Evolutionary conservation across 208 protist species (phyloP), one percentile per base, ranked within the genome.

Genomic region (Crithidia bombi): DNA sequence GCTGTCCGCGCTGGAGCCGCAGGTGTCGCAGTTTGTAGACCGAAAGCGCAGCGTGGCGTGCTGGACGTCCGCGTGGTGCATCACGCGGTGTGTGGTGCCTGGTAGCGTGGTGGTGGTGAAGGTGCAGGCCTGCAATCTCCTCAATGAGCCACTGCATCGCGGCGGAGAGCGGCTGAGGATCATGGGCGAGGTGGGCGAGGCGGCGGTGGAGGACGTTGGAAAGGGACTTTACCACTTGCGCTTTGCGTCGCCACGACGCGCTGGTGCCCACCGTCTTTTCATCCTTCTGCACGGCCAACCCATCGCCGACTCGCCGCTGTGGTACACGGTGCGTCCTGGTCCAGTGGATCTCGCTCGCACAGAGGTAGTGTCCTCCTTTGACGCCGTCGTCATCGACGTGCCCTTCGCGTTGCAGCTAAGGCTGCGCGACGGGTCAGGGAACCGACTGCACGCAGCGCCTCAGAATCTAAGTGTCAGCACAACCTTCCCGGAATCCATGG

Each of bases 251-350:
- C 83, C 89, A 4, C 64, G 43, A 0, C 78, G 61, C n/a, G 62
- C 78, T 28, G 86, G 89, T 10, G 56, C 68, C 28, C 73, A 89
- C 64, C 61, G 77, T 41, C 73, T 91, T 54, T 78, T 90, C 47
- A 69, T 90, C 38, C 63, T 87, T 6, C 65, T 91, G 51, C 78
- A 85, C 54, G 89, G 83, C 1, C 80, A 91, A 63, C 89, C 79
- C 23, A 59, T 94, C 12, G 75, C 86, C 14, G 80, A 88, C 65
- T 91, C 86, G 3, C 89, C 89, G 54, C 59, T 94, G 63, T 56
- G 38, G 28, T 66, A 89, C 50, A 58, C 63, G n/a, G 84, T 94
- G 19, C 64, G 64, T 5, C 75, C 89, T 0, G 77, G 63, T 10
- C 38, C 26, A 4, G 69, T 85, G 7, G 66, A 81, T 12, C 67